phyloP scores from a whole-genome alignment of 1,139 yeast species.

The Yamadazyma sp. region DNA sequence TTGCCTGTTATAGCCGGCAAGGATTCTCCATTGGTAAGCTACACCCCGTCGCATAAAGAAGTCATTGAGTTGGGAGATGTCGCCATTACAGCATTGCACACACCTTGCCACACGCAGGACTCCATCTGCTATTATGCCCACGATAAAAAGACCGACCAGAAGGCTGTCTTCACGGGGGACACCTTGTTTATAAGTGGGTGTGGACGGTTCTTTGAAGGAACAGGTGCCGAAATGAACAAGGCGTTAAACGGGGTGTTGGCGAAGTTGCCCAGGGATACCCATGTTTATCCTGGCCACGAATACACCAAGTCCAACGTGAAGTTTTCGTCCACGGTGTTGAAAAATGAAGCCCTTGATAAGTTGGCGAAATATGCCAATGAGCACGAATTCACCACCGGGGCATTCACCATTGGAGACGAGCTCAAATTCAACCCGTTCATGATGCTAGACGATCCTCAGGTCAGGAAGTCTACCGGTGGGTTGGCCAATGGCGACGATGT shows the following conservation, averaged over 20 bases:
- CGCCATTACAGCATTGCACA: conserved; percentile 79
- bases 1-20: conserved; percentile 84
- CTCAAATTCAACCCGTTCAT: conserved; percentile 83
- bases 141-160: conserved; percentile 61
- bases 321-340: conserved; percentile 68
- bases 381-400: conserved; percentile 79
- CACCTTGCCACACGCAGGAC: conserved; percentile 98
- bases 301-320: conserved; percentile 81
- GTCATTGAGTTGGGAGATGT: conserved; percentile 64
- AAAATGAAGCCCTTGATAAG: conserved; percentile 50
- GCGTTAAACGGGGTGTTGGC: conserved; percentile 63
- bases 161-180: conserved; percentile 91
- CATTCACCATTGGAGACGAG: conserved; percentile 83
- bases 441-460: conserved; percentile 62
- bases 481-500: conserved; percentile 45
- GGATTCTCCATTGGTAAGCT: conserved; percentile 68
- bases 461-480: conserved; percentile 45
- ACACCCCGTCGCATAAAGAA: conserved; percentile 67
- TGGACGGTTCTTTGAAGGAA: conserved; percentile 95
- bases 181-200: conserved; percentile 93
- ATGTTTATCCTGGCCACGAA: conserved; percentile 93
- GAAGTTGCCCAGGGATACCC: conserved; percentile 63
- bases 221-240: conserved; percentile 73
- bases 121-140: conserved; percentile 81
- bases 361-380: conserved; percentile 51